Evolutionary conservation across 2,329 filamentous ascomycete species (phyloP).

Genomic region (Neospermospora avenae): DNA sequence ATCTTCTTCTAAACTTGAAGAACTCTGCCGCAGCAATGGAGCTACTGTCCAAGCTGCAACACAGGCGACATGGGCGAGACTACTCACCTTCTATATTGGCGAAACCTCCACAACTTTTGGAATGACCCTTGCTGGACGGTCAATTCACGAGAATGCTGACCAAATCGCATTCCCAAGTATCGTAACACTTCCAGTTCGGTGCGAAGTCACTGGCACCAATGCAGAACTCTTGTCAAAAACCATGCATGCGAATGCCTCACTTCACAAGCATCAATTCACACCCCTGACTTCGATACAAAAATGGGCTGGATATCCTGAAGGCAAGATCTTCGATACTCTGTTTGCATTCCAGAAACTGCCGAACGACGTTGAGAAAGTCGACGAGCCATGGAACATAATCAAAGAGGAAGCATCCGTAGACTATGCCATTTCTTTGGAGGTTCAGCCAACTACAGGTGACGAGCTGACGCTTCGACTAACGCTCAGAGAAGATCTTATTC

Average conservation of each 20-base stretch:
- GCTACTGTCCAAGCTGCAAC: slow-evolving; percentile 73
- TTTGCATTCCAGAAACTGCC: slow-evolving; percentile 73
- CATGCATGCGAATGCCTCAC: slow-evolving; percentile 60
- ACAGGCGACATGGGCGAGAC: slow-evolving; percentile 73
- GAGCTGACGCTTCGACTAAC: slow-evolving; percentile 62
- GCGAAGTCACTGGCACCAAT: slow-evolving; percentile 53
- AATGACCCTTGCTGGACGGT: slow-evolving; percentile 73
- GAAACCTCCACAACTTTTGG: slow-evolving; percentile 75
- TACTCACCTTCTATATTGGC: slow-evolving; percentile 74
- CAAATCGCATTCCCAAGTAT: slow-evolving; percentile 72
- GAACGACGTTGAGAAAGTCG: slow-evolving; percentile 19
- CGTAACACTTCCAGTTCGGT: slow-evolving; percentile 71
- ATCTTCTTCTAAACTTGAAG: slow-evolving; percentile 48
- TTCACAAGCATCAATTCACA: slow-evolving; percentile 69
- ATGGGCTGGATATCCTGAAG: slow-evolving; percentile 63
- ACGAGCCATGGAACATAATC: slow-evolving; percentile 54
- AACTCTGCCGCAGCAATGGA: slow-evolving; percentile 52
- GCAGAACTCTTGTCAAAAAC: slow-evolving; percentile 56
- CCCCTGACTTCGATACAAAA: slow-evolving; percentile 70
- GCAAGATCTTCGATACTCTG: slow-evolving; percentile 76
- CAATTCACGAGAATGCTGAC: slow-evolving; percentile 53
- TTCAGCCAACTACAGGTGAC: slow-evolving; percentile 54
- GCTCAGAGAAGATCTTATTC: slow-evolving; percentile 61
- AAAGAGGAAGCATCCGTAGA: slow-evolving; percentile 69
- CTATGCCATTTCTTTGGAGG: slow-evolving; percentile 77